A percentile compares a stretch with the other conserved stretches of the same genome.
These are phyloP conservation scores for Gyromitra esculenta DNA, from an alignment of 2,329 filamentous ascomycete species.

Conservation along the genomic window DNA sequence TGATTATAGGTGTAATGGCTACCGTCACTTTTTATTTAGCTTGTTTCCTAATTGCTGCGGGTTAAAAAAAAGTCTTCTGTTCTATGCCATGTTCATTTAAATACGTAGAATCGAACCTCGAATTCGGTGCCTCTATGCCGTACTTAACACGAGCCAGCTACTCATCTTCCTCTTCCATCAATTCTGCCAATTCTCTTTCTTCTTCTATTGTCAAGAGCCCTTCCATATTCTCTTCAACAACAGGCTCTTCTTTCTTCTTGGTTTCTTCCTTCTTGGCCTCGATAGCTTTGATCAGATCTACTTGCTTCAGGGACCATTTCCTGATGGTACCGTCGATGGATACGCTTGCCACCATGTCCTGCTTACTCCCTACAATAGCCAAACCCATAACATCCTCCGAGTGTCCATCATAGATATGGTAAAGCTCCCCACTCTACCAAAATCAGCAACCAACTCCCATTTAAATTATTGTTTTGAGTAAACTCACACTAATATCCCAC, in stretches of 20 bases:
- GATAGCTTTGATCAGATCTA: slow-evolving; percentile 66
- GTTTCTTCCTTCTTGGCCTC: slow-evolving; percentile 65
- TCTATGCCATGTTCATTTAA: background rate
- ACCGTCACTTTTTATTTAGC: background rate
- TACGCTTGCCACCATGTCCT: slow-evolving; percentile 74
- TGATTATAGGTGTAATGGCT: background rate
- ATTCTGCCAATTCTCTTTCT: slow-evolving; percentile 87
- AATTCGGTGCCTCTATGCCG: background rate
- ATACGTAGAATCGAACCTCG: background rate
- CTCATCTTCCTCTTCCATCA: slow-evolving; percentile 81
- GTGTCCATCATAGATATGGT: slow-evolving; percentile 81
- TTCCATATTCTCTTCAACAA: slow-evolving; percentile 62
- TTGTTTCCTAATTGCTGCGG: background rate
- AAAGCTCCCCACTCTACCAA: slow-evolving; percentile 73
- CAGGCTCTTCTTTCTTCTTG: slow-evolving; percentile 62
- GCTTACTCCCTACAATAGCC: slow-evolving; percentile 68
- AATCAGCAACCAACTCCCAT: slow-evolving; percentile 43
- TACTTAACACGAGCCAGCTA: background rate
- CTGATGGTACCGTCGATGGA: slow-evolving; percentile 90
- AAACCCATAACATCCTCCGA: slow-evolving; percentile 92
- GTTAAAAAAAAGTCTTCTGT: slow-evolving; percentile 7
- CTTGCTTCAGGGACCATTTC: slow-evolving; percentile 77
- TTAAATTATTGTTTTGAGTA: background rate
- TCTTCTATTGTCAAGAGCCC: slow-evolving; percentile 82
- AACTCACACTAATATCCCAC: slow-evolving; percentile 74